These are phyloP conservation scores for Trifolium repens DNA, from an alignment of 306 rosid genomes.

Conservation along the genomic window DNA sequence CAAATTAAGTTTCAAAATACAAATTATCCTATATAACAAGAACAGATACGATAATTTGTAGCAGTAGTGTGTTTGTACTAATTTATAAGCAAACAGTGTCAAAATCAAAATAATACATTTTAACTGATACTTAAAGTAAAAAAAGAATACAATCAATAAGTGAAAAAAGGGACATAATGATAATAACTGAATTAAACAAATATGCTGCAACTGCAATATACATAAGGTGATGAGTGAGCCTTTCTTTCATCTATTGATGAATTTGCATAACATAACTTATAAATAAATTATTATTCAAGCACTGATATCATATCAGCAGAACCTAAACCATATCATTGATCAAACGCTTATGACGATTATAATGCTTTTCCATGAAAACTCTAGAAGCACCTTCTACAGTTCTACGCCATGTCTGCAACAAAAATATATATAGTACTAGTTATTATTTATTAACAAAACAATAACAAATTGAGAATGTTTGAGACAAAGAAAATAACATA, in stretches of 20 bases:
- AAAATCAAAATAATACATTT: neutral
- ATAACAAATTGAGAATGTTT: neutral
- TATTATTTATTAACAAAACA: neutral
- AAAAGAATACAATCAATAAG: slow-evolving; percentile 25
- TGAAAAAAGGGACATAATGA: slow-evolving; percentile 1
- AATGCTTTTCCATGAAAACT: slow-evolving; percentile 84
- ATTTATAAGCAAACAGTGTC: neutral
- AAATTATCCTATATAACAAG: too few species aligned
- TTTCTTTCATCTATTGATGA: slow-evolving; percentile 17
- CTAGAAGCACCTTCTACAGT: slow-evolving; percentile 83
- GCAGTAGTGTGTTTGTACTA: neutral
- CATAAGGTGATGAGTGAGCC: neutral
- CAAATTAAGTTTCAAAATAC: too few species aligned
- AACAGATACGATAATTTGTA: too few species aligned
- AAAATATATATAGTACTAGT: too few species aligned
- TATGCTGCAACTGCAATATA: slow-evolving; percentile 28
- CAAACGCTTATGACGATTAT: slow-evolving; percentile 79
- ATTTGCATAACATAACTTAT: neutral
- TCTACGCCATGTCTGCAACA: slow-evolving; percentile 80
- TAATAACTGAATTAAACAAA: slow-evolving; percentile 19
- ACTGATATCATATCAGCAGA: neutral
- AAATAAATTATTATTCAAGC: neutral
- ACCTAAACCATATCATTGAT: slow-evolving; percentile 71
- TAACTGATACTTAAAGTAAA: slow-evolving; percentile 34
- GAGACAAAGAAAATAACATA: too few species aligned